Percentiles rank a stretch among this genome's conserved stretches.
Conservation (phyloP, 768 basidiomycete species). For the Mycena belliarum region DNA sequence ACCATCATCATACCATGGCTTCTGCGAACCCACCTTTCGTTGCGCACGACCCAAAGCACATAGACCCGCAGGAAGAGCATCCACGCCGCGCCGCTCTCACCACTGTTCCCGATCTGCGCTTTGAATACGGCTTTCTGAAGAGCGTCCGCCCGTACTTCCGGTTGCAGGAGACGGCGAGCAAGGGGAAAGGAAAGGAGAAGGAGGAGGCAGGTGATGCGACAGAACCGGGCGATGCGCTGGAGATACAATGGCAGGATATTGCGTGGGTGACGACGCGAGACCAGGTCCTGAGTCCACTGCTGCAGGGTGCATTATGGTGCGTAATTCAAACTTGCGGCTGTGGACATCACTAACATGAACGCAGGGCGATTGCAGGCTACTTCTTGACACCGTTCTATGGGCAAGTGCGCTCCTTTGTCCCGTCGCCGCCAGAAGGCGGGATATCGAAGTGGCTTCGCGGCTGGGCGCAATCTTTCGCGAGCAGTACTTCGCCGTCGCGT, state of each 20-base stretch:
- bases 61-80: slow-evolving; percentile 18
- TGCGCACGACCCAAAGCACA: slow-evolving; percentile 28
- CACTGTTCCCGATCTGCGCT: slow-evolving; percentile 71
- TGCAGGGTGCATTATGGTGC: slow-evolving; percentile 53
- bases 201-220: not conserved
- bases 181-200: slow-evolving; percentile 15
- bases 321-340: slow-evolving; percentile 13
- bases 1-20: not conserved
- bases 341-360: not conserved
- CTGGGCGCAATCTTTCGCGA: slow-evolving; percentile 25
- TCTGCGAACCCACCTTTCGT: slow-evolving; percentile 18
- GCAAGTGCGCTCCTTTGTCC: slow-evolving; percentile 14
- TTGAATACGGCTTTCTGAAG: slow-evolving; percentile 70
- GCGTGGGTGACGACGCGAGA: slow-evolving; percentile 51
- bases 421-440: slow-evolving; percentile 15
- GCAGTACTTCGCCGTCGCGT: slow-evolving; percentile 48
- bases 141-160: slow-evolving; percentile 58
- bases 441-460: slow-evolving; percentile 16
- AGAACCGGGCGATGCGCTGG: slow-evolving; percentile 23
- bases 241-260: slow-evolving; percentile 45
- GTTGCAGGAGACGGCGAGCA: slow-evolving; percentile 26
- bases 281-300: slow-evolving; percentile 50
- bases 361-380: slow-evolving; percentile 17
- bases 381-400: slow-evolving; percentile 14
- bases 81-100: slow-evolving; percentile 44